A percentile compares a stretch with the other conserved stretches of the same genome.
Evolutionary conservation across 257 asterid species (phyloP).

Genomic region (Petunia secreta): DNA sequence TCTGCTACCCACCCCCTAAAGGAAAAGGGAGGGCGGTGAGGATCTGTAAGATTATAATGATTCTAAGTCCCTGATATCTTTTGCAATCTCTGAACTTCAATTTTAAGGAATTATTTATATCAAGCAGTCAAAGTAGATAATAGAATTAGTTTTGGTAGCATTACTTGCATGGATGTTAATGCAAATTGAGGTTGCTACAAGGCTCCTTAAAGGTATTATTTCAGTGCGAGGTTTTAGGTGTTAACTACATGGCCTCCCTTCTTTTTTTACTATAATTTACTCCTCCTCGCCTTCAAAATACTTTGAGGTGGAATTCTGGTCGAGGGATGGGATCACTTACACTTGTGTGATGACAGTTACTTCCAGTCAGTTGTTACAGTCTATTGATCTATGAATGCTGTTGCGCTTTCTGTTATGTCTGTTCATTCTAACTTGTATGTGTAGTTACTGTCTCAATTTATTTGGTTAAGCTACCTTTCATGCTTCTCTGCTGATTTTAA

Average conservation of each 20-base stretch:
- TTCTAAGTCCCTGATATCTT: not conserved
- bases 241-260: not conserved
- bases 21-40: not conserved
- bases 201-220: not conserved
- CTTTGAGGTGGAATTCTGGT: too few relatives aligned
- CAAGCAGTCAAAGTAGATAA: not conserved
- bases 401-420: not conserved
- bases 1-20: conserved; percentile 10
- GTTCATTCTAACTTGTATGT: not conserved
- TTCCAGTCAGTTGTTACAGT: conserved; percentile 1
- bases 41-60: conserved; percentile 3
- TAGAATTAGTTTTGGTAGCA: not conserved
- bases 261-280: not conserved
- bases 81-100: not conserved
- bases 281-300: not conserved
- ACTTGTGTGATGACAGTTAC: not conserved
- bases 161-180: conserved; percentile 14
- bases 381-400: not conserved
- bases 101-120: not conserved
- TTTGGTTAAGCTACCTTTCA: not conserved
- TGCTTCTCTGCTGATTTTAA: conserved; percentile 18
- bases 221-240: not conserved
- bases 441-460: conserved; percentile 8
- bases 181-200: not conserved
- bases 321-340: too few relatives aligned